Evolutionary conservation across 306 rosid species (phyloP).

Genomic region (Gastrolobium bilobum): DNA sequence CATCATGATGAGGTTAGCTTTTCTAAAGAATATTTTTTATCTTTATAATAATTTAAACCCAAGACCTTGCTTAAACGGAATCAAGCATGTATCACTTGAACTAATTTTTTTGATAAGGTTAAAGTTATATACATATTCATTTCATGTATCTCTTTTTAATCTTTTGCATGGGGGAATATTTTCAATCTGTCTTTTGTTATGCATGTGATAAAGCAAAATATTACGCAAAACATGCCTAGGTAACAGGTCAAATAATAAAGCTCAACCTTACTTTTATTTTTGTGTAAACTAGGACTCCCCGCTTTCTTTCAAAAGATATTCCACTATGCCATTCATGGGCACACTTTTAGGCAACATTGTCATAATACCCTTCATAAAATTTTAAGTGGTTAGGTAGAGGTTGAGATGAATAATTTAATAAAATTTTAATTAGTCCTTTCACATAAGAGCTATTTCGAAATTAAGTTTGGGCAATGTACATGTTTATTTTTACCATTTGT

Average conservation of each 20-base stretch:
- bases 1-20: too few species aligned
- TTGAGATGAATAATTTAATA: not conserved
- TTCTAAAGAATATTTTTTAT: too few species aligned
- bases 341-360: constrained; percentile 37
- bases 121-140: constrained; percentile 45
- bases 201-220: constrained; percentile 51
- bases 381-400: not conserved
- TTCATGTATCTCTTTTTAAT: constrained; percentile 30
- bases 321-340: constrained; percentile 44
- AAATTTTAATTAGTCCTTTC: not conserved
- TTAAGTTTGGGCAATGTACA: not conserved
- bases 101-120: not conserved
- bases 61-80: too few species aligned
- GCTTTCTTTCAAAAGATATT: constrained; percentile 52
- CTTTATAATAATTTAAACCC: too few species aligned
- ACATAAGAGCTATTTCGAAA: not conserved
- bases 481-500: too few species aligned
- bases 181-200: constrained; percentile 53
- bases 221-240: constrained; percentile 38
- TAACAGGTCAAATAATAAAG: constrained; percentile 42
- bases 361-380: not conserved
- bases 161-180: constrained; percentile 53
- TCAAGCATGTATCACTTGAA: too few species aligned
- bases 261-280: constrained; percentile 40
- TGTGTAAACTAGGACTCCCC: constrained; percentile 47